These are phyloP conservation scores for Ustilago nuda DNA, from an alignment of 1,284 basidiomycete genomes.

Conservation along the genomic window DNA sequence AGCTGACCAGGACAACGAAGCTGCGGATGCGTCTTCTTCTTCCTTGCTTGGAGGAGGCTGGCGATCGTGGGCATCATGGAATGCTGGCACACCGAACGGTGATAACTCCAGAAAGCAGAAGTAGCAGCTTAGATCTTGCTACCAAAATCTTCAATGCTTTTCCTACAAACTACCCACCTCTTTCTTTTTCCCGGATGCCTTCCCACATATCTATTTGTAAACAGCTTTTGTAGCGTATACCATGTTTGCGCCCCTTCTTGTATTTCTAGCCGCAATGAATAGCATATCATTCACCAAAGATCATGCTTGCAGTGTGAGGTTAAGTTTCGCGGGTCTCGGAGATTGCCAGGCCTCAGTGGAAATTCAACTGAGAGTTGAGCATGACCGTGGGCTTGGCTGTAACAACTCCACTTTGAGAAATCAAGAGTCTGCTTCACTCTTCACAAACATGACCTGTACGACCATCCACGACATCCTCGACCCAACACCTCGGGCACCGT, in stretches of 20 bases:
- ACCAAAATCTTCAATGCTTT: background rate
- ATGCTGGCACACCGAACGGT: conserved; percentile 5
- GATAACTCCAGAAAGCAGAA: conserved; percentile 11
- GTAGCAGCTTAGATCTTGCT: background rate
- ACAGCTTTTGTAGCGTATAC: conserved; percentile 30
- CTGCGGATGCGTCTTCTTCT: conserved; percentile 10
- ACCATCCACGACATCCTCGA: background rate
- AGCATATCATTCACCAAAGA: background rate
- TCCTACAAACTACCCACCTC: background rate
- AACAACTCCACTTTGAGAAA: conserved; percentile 4
- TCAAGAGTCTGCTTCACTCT: background rate
- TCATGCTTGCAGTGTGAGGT: background rate
- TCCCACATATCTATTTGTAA: background rate
- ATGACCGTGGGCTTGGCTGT: background rate
- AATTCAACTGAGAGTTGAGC: background rate
- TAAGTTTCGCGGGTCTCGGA: conserved; percentile 1
- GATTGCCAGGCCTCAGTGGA: background rate
- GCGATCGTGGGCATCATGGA: conserved; percentile 42
- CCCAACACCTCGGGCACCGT: background rate
- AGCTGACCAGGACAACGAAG: background rate
- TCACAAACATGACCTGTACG: background rate
- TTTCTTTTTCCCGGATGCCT: background rate
- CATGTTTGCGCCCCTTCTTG: conserved; percentile 18
- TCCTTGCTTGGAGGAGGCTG: conserved; percentile 25
- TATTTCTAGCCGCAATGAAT: conserved; percentile 27